These are phyloP conservation scores for Zea mays DNA, from an alignment of 176 grass and related monocot species.

Conservation along the genomic window Zm-B73-REFERENCE-NAM-5.0 NC_050096.1:307491501-307492000, in stretches of 20 bases:
- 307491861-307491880: slow-evolving; percentile 67
- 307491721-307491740: slow-evolving; percentile 59
- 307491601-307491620: slow-evolving; percentile 51
- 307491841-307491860: slow-evolving; percentile 63
- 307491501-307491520: slow-evolving; percentile 45
- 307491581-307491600: slow-evolving; percentile 38
- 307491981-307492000: slow-evolving; percentile 33
- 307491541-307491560: slow-evolving; percentile 71
- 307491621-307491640: slow-evolving; percentile 72
- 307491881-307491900: slow-evolving; percentile 36
- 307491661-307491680: slow-evolving; percentile 38
- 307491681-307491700: slow-evolving; percentile 50
- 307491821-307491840: slow-evolving; percentile 47
- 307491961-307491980: slow-evolving; percentile 48
- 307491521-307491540: slow-evolving; percentile 48
- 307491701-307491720: slow-evolving; percentile 41
- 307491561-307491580: slow-evolving; percentile 69
- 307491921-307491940: slow-evolving; percentile 60
- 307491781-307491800: slow-evolving; percentile 44
- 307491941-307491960: slow-evolving; percentile 66
- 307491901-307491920: slow-evolving; percentile 38
- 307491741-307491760: slow-evolving; percentile 62
- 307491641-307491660: slow-evolving; percentile 61
- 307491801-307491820: slow-evolving; percentile 66
- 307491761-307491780: slow-evolving; percentile 36